These are phyloP conservation scores for Phytopythium cucurbitacearum DNA, from an alignment of 352 stramenopile species.

Conservation along the genomic window DNA sequence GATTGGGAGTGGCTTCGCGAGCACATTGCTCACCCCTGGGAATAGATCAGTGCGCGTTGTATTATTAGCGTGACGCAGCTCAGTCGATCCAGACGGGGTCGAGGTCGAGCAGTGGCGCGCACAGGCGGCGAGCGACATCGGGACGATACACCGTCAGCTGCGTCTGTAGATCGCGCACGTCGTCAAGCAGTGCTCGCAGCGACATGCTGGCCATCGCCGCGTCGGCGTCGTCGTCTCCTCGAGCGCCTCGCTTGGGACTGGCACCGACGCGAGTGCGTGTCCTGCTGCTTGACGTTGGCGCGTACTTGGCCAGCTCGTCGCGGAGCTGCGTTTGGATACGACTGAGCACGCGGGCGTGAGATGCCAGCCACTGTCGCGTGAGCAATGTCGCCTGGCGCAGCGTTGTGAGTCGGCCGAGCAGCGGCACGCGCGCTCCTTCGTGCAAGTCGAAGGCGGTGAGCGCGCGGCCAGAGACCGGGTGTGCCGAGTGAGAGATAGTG, in stretches of 20 bases:
- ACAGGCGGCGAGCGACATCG: slow-evolving; percentile 48
- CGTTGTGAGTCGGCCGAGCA: slow-evolving; percentile 64
- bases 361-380: slow-evolving; percentile 62
- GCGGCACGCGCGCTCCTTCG: slow-evolving; percentile 49
- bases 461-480: slow-evolving; percentile 27
- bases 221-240: too few species aligned
- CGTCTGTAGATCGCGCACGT: slow-evolving; percentile 39
- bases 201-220: slow-evolving; percentile 16
- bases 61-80: not conserved
- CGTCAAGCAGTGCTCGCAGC: slow-evolving; percentile 37
- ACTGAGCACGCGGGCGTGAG: slow-evolving; percentile 42
- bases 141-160: slow-evolving; percentile 49
- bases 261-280: slow-evolving; percentile 17
- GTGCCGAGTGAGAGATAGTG: slow-evolving; percentile 69
- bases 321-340: slow-evolving; percentile 37
- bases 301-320: slow-evolving; percentile 58
- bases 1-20: not conserved
- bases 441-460: slow-evolving; percentile 67
- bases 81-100: slow-evolving; percentile 10
- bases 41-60: not conserved
- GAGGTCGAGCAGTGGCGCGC: slow-evolving; percentile 28
- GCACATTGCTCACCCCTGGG: slow-evolving; percentile 8
- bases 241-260: too few species aligned
- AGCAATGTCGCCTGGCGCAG: slow-evolving; percentile 69
- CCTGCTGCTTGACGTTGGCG: slow-evolving; percentile 20